These are phyloP conservation scores for Blastobotrys apis DNA, from an alignment of 1,139 yeast genomes.

Conservation along the genomic window DNA sequence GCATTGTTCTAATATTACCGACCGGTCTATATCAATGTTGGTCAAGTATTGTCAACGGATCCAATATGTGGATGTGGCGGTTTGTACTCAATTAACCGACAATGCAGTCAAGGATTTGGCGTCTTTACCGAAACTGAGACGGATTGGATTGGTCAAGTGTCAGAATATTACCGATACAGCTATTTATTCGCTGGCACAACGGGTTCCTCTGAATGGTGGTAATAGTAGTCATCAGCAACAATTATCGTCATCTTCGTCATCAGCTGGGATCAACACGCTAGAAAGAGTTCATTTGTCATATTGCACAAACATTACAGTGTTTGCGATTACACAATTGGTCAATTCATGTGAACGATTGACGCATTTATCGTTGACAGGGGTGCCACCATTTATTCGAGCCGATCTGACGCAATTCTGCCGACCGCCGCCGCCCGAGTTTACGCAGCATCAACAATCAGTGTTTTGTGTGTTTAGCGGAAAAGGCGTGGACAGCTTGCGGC, in stretches of 20 bases:
- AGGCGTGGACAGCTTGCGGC: conserved; percentile 73
- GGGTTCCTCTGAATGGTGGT: conserved; percentile 26
- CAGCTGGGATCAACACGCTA: conserved; percentile 59
- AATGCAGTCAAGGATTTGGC: conserved; percentile 76
- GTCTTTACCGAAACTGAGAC: conserved; percentile 69
- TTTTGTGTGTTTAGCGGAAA: conserved; percentile 93
- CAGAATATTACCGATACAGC: conserved; percentile 85
- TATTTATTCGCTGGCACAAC: conserved; percentile 67
- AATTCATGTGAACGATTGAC: conserved; percentile 82
- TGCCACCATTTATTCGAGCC: conserved; percentile 76
- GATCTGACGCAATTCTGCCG: conserved; percentile 88
- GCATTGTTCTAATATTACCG: conserved; percentile 88
- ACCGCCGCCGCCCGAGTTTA: conserved; percentile 92
- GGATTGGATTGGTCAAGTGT: conserved; percentile 94
- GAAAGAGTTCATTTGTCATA: conserved; percentile 93
- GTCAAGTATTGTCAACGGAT: conserved; percentile 78
- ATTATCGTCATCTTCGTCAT: background rate
- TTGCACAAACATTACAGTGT: conserved; percentile 67
- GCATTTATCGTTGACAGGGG: conserved; percentile 90
- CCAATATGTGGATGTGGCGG: conserved; percentile 91
- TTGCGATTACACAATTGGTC: conserved; percentile 48
- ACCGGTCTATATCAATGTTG: conserved; percentile 72
- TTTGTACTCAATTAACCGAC: conserved; percentile 87
- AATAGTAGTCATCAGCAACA: background rate
- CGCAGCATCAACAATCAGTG: conserved; percentile 75